Evolutionary conservation across 2,329 filamentous ascomycete genomes (phyloP).

Genomic region (Blastomyces gilchristii): DNA sequence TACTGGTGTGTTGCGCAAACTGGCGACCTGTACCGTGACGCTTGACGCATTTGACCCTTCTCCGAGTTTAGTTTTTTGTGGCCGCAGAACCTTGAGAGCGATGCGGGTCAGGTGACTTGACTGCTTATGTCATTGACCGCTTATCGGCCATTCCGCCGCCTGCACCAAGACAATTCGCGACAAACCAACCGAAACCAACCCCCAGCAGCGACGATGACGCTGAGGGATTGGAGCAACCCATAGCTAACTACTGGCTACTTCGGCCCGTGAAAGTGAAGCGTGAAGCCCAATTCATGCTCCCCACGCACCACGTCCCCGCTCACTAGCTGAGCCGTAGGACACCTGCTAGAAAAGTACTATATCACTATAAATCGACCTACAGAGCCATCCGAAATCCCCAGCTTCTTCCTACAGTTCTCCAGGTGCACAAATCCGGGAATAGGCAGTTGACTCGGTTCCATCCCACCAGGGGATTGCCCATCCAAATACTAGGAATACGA

Average conservation of each 20-base stretch:
- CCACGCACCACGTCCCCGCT: background rate
- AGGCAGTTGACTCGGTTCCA: background rate
- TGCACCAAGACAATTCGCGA: background rate
- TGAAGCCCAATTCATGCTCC: background rate
- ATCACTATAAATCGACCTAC: background rate
- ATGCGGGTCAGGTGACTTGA: background rate
- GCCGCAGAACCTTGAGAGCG: background rate
- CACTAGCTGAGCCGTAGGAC: background rate
- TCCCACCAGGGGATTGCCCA: slow-evolving; percentile 4
- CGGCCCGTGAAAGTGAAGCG: background rate
- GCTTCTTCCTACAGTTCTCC: background rate
- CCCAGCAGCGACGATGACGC: no score
- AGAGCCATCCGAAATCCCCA: background rate
- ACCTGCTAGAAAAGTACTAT: background rate
- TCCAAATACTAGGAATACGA: slow-evolving; percentile 11
- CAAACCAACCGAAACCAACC: no score
- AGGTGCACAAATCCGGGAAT: background rate
- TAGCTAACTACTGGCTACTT: background rate
- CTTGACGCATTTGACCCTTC: background rate
- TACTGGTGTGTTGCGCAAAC: background rate
- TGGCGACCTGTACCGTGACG: background rate
- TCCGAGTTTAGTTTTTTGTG: background rate
- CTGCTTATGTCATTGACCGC: background rate
- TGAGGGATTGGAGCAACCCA: background rate
- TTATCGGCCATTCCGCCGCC: background rate